Evolutionary conservation across 2,329 filamentous ascomycete species (phyloP).

Genomic region (Chaetothyriales sp.): DNA sequence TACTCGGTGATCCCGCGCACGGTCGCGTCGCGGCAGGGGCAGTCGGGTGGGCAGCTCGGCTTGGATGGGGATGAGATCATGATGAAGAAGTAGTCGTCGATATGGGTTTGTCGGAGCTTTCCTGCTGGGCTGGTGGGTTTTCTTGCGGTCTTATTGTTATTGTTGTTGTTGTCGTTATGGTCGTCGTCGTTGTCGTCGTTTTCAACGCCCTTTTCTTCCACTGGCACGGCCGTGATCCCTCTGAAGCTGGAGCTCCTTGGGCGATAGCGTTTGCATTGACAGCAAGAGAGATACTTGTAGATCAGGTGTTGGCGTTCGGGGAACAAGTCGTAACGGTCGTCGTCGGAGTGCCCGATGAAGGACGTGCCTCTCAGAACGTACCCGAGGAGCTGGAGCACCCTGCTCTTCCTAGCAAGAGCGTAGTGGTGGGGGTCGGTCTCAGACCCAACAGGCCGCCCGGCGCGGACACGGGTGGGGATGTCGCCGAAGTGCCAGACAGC

Average conservation of each 20-base stretch:
- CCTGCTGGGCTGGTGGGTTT: too few relatives aligned
- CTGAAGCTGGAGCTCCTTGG: slow-evolving; percentile 1
- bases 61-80: not conserved
- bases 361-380: slow-evolving; percentile 3
- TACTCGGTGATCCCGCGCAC: not conserved
- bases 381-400: slow-evolving; percentile 4
- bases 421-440: slow-evolving; percentile 5
- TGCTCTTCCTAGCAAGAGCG: slow-evolving; percentile 3
- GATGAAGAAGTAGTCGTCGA: not conserved
- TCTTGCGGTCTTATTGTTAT: not conserved
- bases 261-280: slow-evolving; percentile 5
- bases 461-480: slow-evolving; percentile 1
- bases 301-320: slow-evolving; percentile 1
- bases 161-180: not conserved
- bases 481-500: slow-evolving; percentile 4
- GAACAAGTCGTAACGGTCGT: not conserved
- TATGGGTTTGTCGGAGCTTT: not conserved
- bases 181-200: too few relatives aligned
- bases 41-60: not conserved
- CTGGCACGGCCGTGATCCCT: too few relatives aligned
- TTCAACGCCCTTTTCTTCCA: not conserved
- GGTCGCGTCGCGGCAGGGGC: not conserved
- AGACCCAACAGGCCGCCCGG: slow-evolving; percentile 2
- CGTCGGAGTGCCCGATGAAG: not conserved
- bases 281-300: slow-evolving; percentile 3